Conservation (phyloP, 2,329 filamentous ascomycete genomes). For the Fonsecaea nubica region DNA sequence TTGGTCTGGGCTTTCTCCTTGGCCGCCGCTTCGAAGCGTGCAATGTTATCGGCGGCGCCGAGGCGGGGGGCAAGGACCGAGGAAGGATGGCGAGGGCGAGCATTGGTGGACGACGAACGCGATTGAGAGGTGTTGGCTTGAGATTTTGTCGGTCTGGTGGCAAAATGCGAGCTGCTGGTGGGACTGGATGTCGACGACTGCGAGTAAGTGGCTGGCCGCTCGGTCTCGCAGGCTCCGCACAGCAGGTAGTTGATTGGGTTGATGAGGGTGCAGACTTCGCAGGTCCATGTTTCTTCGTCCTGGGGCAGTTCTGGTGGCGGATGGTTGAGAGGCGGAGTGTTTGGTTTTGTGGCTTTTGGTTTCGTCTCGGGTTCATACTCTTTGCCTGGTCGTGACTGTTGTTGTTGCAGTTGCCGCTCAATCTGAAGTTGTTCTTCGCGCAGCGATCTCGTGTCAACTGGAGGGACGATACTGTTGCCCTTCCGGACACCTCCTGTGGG, state of each 20-base stretch:
- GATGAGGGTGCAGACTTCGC: constrained; percentile 66
- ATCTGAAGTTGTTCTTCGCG: constrained; percentile 33
- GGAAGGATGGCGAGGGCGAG: neutral
- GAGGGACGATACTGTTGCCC: constrained; percentile 48
- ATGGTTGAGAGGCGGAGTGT: constrained; percentile 7
- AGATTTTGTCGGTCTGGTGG: neutral
- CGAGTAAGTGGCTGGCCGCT: constrained; percentile 56
- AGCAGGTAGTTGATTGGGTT: constrained; percentile 65
- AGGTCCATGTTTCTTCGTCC: constrained; percentile 59
- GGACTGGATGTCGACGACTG: constrained; percentile 30
- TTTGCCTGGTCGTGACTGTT: constrained; percentile 15
- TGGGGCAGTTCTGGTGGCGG: constrained; percentile 15
- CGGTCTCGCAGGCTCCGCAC: constrained; percentile 66
- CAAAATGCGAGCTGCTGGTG: constrained; percentile 31
- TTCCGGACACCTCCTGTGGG: constrained; percentile 56
- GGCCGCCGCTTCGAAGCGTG: constrained; percentile 50
- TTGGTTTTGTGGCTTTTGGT: constrained; percentile 5
- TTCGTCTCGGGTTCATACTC: constrained; percentile 14
- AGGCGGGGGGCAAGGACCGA: constrained; percentile 35
- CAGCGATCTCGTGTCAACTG: constrained; percentile 22
- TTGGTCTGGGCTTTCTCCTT: constrained; percentile 56
- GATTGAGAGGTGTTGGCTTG: constrained; percentile 13
- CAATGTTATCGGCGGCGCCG: constrained; percentile 48
- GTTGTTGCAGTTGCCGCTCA: constrained; percentile 24
- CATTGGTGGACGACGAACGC: neutral